Percentiles rank a stretch among this genome's conserved stretches.
Evolutionary conservation across 2,329 filamentous ascomycete genomes (phyloP).

Genomic region (Penicillium sp.): DNA sequence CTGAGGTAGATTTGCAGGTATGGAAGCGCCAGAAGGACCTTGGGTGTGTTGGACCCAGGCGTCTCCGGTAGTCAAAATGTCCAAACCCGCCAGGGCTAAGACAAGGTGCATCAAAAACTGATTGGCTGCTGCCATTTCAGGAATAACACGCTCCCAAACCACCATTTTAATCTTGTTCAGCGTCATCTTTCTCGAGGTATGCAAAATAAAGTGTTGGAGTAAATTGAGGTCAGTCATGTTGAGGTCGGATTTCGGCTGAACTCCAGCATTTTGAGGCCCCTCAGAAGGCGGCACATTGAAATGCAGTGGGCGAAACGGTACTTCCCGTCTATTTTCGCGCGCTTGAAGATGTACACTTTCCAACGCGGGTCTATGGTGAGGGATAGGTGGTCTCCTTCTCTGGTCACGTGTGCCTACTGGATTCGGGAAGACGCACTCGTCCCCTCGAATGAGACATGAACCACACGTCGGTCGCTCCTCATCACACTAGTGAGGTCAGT

Average conservation of each 20-base stretch:
- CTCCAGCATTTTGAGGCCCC: background rate
- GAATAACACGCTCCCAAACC: conserved; percentile 28
- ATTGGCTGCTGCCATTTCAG: conserved; percentile 24
- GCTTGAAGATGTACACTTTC: background rate
- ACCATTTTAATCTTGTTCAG: conserved; percentile 8
- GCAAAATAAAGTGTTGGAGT: conserved; percentile 23
- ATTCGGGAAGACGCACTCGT: conserved; percentile 22
- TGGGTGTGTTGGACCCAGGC: background rate
- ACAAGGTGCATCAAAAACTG: conserved; percentile 33
- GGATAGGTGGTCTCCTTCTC: conserved; percentile 1
- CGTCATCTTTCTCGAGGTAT: conserved; percentile 23
- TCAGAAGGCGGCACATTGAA: conserved; percentile 9
- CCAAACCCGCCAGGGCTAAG: conserved; percentile 29
- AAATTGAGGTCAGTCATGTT: conserved; percentile 29
- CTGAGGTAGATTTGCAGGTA: background rate
- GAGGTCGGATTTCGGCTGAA: background rate
- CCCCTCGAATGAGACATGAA: conserved; percentile 23
- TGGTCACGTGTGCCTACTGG: conserved; percentile 7
- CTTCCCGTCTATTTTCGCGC: background rate
- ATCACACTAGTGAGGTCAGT: conserved; percentile 26
- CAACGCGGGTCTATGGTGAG: background rate
- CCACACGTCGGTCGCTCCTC: conserved; percentile 31
- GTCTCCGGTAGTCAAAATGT: conserved; percentile 15
- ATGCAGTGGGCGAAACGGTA: conserved; percentile 16
- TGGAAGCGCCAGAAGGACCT: background rate